Evolutionary conservation across 2,329 filamentous ascomycete genomes (phyloP), one percentile per base, ranked within the genome.

Genomic region (Ceratocystis lukuohia): DNA sequence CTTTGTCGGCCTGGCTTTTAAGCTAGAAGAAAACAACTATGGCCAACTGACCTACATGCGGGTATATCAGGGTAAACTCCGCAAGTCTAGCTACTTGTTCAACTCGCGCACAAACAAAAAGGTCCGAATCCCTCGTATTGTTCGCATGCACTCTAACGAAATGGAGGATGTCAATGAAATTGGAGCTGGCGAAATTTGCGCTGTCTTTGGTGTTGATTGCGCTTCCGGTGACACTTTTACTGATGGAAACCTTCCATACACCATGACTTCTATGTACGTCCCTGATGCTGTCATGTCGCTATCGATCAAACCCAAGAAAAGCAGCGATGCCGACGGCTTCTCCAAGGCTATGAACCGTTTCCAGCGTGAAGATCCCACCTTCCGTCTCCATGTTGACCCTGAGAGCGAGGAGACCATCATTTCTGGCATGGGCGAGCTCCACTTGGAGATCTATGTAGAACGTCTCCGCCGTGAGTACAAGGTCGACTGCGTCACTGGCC

Each of bases 111-210:
- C 85, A 70, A 89, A 93, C 76, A 96, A 96, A 82, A 96, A 93
- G 80, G 88, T 99, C 74, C 92, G 95, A 77, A 88, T 99, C 67
- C 94, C 94, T 22, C 89, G 93, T 74, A 97, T 99, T 72, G 94
- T 99, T 69, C 91, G 94, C 69, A 99, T 99, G 94, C 94, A 99
- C 80, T 96, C 92, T 59, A 96, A 97, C 74, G 94, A 99, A 74
- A 96, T 99, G 93, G 94, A 99, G 76, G 94, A 99, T 74, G 91
- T 96, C 37, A 81, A 79, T 66, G 92, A 96, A 76, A 88, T 99
- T 69, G 91, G 92, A 64, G 93, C 94, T 65, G 94, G 94, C 76
- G 94, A 99, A 77, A 99, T 99, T 70, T 99, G 94, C 74, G 94
- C 94, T 69, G 94, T 99, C 68, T 99, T 99, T 74, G 94, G 94